Base-by-base conservation (phyloP, 2,329 filamentous ascomycete species). In the Neocatenulostroma microsporum region DNA sequence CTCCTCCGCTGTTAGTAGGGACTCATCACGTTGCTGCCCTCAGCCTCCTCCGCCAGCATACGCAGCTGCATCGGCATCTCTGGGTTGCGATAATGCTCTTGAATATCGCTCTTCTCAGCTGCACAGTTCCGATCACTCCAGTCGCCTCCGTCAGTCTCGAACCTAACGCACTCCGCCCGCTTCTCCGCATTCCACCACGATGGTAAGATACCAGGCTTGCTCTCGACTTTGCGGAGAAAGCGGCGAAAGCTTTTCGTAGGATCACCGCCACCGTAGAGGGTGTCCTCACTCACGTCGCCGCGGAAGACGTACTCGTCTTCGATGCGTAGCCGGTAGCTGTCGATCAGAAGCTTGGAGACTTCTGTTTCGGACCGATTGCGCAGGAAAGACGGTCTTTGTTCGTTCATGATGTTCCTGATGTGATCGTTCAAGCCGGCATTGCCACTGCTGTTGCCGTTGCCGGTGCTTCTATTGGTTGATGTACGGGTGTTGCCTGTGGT, bases 341-440 rank as follows among this genome's bases (percentile, higher is more conserved):
- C 41, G 39, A 46, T 39, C 5, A 46, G 42, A 8, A 44, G 39
- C 5, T 36, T 36, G 35, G 36, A 46, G n/a, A 42, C 39, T 17
- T 40, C 41, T 15, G 28, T 27, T 24, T 39, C 36, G 10, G 41
- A 20, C 15, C 37, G 42, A n/a, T 40, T 26, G 31, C 40, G 41
- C 8, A 44, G 37, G n/a, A n/a, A n/a, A n/a, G n/a, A n/a, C n/a
- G n/a, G n/a, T n/a, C n/a, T n/a, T n/a, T n/a, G n/a, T n/a, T n/a
- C n/a, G n/a, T n/a, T n/a, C n/a, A n/a, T n/a, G n/a, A n/a, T n/a
- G n/a, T n/a, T n/a, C n/a, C n/a, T n/a, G n/a, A n/a, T n/a, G n/a
- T n/a, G n/a, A n/a, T n/a, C n/a, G n/a, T n/a, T n/a, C n/a, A n/a
- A n/a, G n/a, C n/a, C n/a, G n/a, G n/a, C n/a, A n/a, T n/a, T n/a